Percentiles rank a stretch among this genome's conserved stretches.
phyloP scores from a whole-genome alignment of 192 early-diverging fungal species.

The Dissophora ornata region DNA sequence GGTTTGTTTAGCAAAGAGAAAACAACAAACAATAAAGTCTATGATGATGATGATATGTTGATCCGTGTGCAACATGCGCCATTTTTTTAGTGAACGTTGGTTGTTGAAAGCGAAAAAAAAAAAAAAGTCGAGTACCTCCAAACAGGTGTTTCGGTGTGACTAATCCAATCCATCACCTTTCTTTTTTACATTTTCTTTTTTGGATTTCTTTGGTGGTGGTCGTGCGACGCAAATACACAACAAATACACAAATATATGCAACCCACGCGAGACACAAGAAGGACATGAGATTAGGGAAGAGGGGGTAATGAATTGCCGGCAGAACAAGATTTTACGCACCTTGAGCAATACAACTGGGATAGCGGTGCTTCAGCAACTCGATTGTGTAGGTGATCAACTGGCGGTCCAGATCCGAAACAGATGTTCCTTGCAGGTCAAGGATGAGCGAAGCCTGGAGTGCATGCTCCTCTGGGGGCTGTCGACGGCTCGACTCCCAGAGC shows the following conservation, averaged over 20 bases:
- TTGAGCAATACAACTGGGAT: slow-evolving; percentile 52
- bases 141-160: too few species aligned
- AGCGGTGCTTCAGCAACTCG: slow-evolving; percentile 50
- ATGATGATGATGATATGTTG: not conserved
- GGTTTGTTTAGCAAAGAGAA: too few species aligned
- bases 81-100: too few species aligned
- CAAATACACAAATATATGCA: too few species aligned
- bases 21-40: not conserved
- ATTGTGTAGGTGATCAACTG: slow-evolving; percentile 47
- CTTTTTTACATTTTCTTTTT: too few species aligned
- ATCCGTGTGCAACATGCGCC: not conserved
- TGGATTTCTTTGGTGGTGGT: too few species aligned
- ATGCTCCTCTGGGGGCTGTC: slow-evolving; percentile 41
- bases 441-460: slow-evolving; percentile 45
- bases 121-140: too few species aligned
- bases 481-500: slow-evolving; percentile 51
- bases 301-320: not conserved
- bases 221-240: too few species aligned
- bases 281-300: not conserved
- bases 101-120: too few species aligned
- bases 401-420: slow-evolving; percentile 51
- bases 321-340: too few species aligned
- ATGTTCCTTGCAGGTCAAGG: slow-evolving; percentile 44
- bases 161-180: too few species aligned
- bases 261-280: too few species aligned